Evolutionary conservation across 352 stramenopile species (phyloP).

Genomic region (Plasmopara halstedii): DNA sequence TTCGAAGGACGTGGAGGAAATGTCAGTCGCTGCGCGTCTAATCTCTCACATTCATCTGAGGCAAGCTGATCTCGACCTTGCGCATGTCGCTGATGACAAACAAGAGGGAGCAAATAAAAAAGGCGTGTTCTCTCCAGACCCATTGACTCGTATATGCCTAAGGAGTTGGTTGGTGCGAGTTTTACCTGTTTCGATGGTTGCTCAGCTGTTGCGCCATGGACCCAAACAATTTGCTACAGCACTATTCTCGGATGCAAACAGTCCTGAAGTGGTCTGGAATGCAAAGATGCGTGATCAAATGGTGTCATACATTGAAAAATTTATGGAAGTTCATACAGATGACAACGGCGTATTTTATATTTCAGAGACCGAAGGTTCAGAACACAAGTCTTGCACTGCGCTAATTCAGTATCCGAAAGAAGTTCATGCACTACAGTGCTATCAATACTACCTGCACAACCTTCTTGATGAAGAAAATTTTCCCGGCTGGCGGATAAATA

Average conservation of each 20-base stretch:
- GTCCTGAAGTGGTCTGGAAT: slow-evolving; percentile 84
- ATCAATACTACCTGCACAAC: slow-evolving; percentile 86
- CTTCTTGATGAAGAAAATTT: slow-evolving; percentile 79
- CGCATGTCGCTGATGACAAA: slow-evolving; percentile 58
- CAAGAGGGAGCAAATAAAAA: slow-evolving; percentile 78
- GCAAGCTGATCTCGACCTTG: slow-evolving; percentile 56
- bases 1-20: slow-evolving; percentile 73
- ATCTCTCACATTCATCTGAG: slow-evolving; percentile 80
- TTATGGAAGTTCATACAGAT: slow-evolving; percentile 70
- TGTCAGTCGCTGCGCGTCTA: slow-evolving; percentile 67
- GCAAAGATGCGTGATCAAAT: slow-evolving; percentile 80
- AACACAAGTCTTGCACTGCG: slow-evolving; percentile 73
- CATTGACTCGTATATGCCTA: slow-evolving; percentile 74
- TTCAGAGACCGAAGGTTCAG: slow-evolving; percentile 47
- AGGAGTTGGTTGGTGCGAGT: slow-evolving; percentile 80
- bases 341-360: slow-evolving; percentile 68
- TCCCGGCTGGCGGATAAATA: slow-evolving; percentile 85
- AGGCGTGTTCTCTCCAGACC: slow-evolving; percentile 68
- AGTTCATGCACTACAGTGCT: slow-evolving; percentile 80
- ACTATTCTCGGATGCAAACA: slow-evolving; percentile 78
- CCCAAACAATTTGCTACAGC: slow-evolving; percentile 64
- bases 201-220: slow-evolving; percentile 73
- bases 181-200: slow-evolving; percentile 79
- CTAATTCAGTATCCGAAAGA: slow-evolving; percentile 79
- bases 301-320: slow-evolving; percentile 81